Evolutionary conservation across 768 basidiomycete genomes (phyloP).

Genomic region (Filobasidium wieringae): DNA sequence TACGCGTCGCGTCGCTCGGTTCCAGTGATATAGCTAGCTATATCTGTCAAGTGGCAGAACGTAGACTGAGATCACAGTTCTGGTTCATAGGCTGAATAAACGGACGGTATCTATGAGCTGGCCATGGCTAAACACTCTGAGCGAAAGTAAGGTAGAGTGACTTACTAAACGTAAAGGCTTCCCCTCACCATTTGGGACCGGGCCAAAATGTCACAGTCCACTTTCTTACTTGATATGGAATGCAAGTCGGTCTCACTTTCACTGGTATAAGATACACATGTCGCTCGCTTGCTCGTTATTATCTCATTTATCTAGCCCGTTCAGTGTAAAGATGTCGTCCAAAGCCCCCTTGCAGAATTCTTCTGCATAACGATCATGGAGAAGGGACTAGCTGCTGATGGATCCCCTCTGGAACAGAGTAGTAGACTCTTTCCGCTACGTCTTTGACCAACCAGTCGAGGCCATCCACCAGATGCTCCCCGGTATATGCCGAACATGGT

Average conservation of each 20-base stretch:
- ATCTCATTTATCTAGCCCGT: neutral
- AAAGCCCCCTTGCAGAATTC: neutral
- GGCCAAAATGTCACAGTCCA: neutral
- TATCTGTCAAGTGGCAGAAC: no score
- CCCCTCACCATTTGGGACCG: neutral
- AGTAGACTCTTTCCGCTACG: conserved; percentile 77
- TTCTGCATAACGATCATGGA: neutral
- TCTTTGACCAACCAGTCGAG: conserved; percentile 87
- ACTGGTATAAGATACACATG: neutral
- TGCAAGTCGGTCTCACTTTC: neutral
- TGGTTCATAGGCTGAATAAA: no score
- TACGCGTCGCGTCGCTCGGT: no score
- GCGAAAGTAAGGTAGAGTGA: no score
- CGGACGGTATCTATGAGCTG: no score
- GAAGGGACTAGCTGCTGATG: neutral
- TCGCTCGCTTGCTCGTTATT: neutral
- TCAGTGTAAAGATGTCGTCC: neutral
- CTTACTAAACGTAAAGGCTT: no score
- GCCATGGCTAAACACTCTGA: no score
- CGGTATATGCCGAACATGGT: conserved; percentile 85
- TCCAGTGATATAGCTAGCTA: no score
- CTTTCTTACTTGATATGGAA: neutral
- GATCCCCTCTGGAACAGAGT: neutral
- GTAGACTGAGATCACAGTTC: no score
- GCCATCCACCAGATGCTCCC: conserved; percentile 68